Percentiles rank a stretch among this genome's conserved stretches.
These are phyloP conservation scores for Pleurotus cornucopiae DNA, from an alignment of 768 basidiomycete species.

Conservation along the genomic window DNA sequence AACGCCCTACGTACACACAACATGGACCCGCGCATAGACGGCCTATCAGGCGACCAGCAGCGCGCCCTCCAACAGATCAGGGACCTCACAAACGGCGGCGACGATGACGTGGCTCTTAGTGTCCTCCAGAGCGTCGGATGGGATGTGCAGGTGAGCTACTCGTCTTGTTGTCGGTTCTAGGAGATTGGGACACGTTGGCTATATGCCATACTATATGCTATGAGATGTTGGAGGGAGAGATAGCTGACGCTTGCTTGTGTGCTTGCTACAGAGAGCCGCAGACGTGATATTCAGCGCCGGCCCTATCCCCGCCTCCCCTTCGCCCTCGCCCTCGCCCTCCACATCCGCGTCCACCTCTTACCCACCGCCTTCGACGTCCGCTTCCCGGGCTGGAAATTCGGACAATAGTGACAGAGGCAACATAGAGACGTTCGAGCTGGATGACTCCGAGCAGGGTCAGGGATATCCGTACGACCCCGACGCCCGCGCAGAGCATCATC, in stretches of 20 bases:
- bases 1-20: too few relatives aligned
- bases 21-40: too few relatives aligned
- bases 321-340: too few relatives aligned
- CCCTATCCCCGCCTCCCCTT: slow-evolving; percentile 11
- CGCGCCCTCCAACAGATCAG: slow-evolving; percentile 43
- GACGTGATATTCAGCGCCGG: slow-evolving; percentile 45
- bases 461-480: slow-evolving; percentile 11
- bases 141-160: slow-evolving; percentile 56
- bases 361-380: too few relatives aligned
- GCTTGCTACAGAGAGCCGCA: slow-evolving; percentile 43
- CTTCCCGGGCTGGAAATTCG: neutral
- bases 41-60: slow-evolving; percentile 17
- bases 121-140: slow-evolving; percentile 62
- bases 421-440: slow-evolving; percentile 43
- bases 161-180: too few relatives aligned
- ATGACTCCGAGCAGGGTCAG: slow-evolving; percentile 40
- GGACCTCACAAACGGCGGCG: slow-evolving; percentile 55
- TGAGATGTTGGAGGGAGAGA: too few relatives aligned
- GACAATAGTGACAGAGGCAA: neutral
- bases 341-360: too few relatives aligned
- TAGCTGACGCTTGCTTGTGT: neutral
- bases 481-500: slow-evolving; percentile 8
- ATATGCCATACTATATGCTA: neutral
- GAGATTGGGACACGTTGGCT: neutral
- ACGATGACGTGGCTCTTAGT: slow-evolving; percentile 56